These are phyloP conservation scores for Sanghuangporus sanghuang DNA, from an alignment of 1,284 basidiomycete species.

Conservation along the genomic window DNA sequence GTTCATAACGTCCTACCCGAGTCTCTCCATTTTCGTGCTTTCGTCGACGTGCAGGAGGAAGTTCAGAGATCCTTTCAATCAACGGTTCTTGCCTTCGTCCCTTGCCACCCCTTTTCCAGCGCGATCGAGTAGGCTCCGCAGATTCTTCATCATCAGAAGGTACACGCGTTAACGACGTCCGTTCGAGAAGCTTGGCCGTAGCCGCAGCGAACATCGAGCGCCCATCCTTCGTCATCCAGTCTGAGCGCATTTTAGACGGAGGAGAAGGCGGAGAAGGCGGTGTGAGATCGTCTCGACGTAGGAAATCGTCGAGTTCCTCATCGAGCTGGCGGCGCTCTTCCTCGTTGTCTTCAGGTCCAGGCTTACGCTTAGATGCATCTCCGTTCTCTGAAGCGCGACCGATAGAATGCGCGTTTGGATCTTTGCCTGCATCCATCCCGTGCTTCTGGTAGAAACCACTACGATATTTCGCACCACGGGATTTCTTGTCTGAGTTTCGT, in stretches of 20 bases:
- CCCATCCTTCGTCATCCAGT: constrained; percentile 40
- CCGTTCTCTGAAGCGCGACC: constrained; percentile 24
- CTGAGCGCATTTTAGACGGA: constrained; percentile 60
- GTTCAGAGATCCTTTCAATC: background rate
- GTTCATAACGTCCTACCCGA: constrained; percentile 26
- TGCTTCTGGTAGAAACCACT: constrained; percentile 75
- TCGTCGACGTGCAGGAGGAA: constrained; percentile 5
- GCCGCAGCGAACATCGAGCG: constrained; percentile 22
- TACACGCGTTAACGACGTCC: constrained; percentile 42
- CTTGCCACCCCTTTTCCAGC: constrained; percentile 12
- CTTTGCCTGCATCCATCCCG: constrained; percentile 59
- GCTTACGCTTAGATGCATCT: constrained; percentile 31
- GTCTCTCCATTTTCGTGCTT: constrained; percentile 19
- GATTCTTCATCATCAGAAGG: constrained; percentile 21
- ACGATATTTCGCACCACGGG: constrained; percentile 59
- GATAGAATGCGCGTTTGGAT: constrained; percentile 30
- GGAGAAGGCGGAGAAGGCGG: constrained; percentile 40
- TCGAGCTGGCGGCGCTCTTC: constrained; percentile 39
- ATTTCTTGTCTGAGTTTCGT: constrained; percentile 60
- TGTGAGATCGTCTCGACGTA: constrained; percentile 34
- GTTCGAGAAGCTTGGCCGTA: constrained; percentile 47
- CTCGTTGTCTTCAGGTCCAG: constrained; percentile 31
- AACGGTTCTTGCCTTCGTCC: constrained; percentile 7
- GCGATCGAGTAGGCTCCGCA: constrained; percentile 27
- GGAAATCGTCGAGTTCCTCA: constrained; percentile 60